Base-by-base conservation (phyloP, 441 rosid species). In the Capsella rubella region DNA sequence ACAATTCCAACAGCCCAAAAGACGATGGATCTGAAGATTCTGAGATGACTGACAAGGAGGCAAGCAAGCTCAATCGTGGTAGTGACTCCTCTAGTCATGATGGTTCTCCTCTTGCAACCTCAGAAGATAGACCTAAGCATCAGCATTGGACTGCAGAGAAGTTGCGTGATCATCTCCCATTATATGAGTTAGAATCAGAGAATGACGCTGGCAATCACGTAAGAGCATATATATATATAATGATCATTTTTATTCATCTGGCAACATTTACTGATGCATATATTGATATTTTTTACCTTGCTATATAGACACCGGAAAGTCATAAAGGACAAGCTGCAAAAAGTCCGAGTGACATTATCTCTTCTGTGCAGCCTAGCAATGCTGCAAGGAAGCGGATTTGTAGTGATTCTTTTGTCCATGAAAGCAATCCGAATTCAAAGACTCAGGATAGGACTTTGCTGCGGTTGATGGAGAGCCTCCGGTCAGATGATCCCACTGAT, bases 151-250 rank as follows among this genome's bases (percentile, higher is more conserved):
- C 64, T 32, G 80, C 76, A 7, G 85, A 79, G 28, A 39, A 80
- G 55, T 77, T 82, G 21, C 74, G 74, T 1, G 78, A 70, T 21
- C 83, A 83, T 64, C 93, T 86, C 51, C 86, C 85, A 40, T 75
- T 81, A 18, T 78, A 65, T 60, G 87, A 82, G 45, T 82, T 79
- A 59, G 83, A 76, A 60, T 83, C 88, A 10, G 93, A 89, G 71
- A 85, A 81, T 77, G 88, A 87, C 45, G 80, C 83, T 62, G 78
- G 69, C 69, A 80, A 71, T 73, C 85, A 73, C 16, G 98, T 88
- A 78, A 90, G 91, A 46, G 34, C 76, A 16, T 16, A 16, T 16
- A 6, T 6, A 34, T 34, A n/a, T 46, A 27, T 18, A 40, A 34
- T 74, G 31, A 67, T 51, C 8, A 3, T 34, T 59, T 67, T 60